Evolutionary conservation across 2,329 filamentous ascomycete genomes (phyloP).

Genomic region (Fusarium continuum): DNA sequence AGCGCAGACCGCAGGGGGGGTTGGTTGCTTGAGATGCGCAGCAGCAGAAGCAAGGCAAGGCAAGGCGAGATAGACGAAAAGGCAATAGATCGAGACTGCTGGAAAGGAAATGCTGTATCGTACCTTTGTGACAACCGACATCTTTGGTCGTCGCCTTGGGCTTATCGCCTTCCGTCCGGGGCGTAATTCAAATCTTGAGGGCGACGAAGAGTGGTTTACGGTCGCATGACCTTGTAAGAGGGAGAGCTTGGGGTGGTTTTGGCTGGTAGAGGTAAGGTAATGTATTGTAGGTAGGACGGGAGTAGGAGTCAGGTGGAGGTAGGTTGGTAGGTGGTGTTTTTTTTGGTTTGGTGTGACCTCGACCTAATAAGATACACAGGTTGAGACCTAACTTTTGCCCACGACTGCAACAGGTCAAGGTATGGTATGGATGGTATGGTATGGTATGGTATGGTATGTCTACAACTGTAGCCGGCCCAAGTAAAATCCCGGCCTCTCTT

Average conservation of each 20-base stretch:
- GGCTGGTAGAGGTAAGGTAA: background rate
- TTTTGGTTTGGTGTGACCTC: constrained; percentile 33
- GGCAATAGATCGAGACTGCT: background rate
- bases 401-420: too few relatives aligned
- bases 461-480: too few relatives aligned
- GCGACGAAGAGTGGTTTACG: constrained; percentile 50
- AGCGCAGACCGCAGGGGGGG: constrained; percentile 11
- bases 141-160: constrained; percentile 59
- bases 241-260: constrained; percentile 33
- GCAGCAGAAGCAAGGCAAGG: background rate
- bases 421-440: too few relatives aligned
- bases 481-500: constrained; percentile 29
- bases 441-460: too few relatives aligned
- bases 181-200: constrained; percentile 47
- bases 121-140: constrained; percentile 71
- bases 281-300: constrained; percentile 5
- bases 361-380: too few relatives aligned
- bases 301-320: constrained; percentile 19
- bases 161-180: constrained; percentile 60
- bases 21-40: background rate
- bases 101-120: constrained; percentile 33
- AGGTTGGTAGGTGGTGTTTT: constrained; percentile 29
- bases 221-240: constrained; percentile 52
- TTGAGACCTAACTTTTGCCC: constrained; percentile 28
- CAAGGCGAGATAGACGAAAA: background rate